Evolutionary conservation across 345 rosid species (phyloP).

Genomic region (Bruguiera sexangula): DNA sequence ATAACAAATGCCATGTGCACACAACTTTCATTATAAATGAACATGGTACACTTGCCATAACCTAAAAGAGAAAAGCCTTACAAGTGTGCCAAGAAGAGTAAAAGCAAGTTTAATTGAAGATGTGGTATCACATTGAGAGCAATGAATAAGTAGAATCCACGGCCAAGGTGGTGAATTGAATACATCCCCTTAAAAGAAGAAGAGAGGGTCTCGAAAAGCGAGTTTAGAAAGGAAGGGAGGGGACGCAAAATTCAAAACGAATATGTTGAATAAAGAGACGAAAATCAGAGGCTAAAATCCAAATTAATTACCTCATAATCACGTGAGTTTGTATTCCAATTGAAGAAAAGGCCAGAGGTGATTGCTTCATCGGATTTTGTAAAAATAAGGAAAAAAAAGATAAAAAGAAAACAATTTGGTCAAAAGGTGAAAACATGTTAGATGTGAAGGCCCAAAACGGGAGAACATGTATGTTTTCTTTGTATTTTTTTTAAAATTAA

Average conservation of each 20-base stretch:
- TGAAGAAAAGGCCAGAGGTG: not conserved
- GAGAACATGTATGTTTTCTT: not conserved
- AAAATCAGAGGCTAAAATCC: slow-evolving; percentile 3
- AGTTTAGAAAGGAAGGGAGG: not conserved
- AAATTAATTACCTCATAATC: slow-evolving; percentile 12
- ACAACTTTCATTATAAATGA: too few species aligned
- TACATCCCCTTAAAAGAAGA: not conserved
- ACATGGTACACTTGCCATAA: too few species aligned
- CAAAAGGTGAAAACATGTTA: not conserved
- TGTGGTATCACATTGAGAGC: too few species aligned
- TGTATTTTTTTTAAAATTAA: not conserved
- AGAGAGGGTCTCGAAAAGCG: not conserved
- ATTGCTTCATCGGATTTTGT: slow-evolving; percentile 18
- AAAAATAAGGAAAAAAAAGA: not conserved
- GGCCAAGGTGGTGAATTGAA: too few species aligned
- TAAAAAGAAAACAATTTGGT: not conserved
- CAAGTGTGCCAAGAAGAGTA: too few species aligned
- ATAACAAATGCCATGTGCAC: too few species aligned
- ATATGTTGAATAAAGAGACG: not conserved
- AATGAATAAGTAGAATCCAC: too few species aligned
- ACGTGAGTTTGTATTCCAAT: slow-evolving; percentile 1
- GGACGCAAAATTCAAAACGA: not conserved
- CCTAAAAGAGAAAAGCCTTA: too few species aligned
- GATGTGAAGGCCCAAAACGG: not conserved
- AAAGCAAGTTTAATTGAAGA: too few species aligned